These are phyloP conservation scores for Dactylellina parvicollis DNA, from an alignment of 2,329 filamentous ascomycete genomes.

Conservation along the genomic window DNA sequence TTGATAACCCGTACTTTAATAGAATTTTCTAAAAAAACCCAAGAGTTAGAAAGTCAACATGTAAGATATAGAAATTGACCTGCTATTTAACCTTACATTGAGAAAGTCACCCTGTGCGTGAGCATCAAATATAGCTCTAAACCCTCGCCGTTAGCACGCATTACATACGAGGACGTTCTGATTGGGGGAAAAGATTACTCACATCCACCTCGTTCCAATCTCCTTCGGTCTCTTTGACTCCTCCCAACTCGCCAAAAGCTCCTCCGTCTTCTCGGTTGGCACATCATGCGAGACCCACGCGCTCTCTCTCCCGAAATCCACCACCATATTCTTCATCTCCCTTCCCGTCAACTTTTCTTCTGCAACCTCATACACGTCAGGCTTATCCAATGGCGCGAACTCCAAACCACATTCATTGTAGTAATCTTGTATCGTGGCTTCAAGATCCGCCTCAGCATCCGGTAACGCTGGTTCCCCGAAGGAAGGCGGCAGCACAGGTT, in stretches of 20 bases:
- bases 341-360: slow-evolving; percentile 44
- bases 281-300: slow-evolving; percentile 49
- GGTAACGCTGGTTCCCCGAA: slow-evolving; percentile 33
- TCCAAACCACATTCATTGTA: slow-evolving; percentile 49
- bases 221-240: slow-evolving; percentile 39
- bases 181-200: slow-evolving; percentile 11
- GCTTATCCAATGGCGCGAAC: slow-evolving; percentile 36
- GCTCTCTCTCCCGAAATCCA: slow-evolving; percentile 52
- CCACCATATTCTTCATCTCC: slow-evolving; percentile 48
- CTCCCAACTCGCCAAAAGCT: slow-evolving; percentile 37
- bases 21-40: slow-evolving; percentile 37
- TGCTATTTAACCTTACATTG: slow-evolving; percentile 26
- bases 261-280: slow-evolving; percentile 37
- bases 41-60: too few species aligned
- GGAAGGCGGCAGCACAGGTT: slow-evolving; percentile 40
- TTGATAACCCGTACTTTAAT: slow-evolving; percentile 43
- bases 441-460: slow-evolving; percentile 34
- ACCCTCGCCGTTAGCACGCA: neutral
- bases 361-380: slow-evolving; percentile 34
- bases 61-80: too few species aligned
- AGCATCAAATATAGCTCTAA: slow-evolving; percentile 51
- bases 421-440: slow-evolving; percentile 33
- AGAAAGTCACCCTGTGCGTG: slow-evolving; percentile 51
- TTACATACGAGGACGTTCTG: neutral
- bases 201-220: slow-evolving; percentile 51